phyloP scores from a whole-genome alignment of 2,329 filamentous ascomycete genomes.

The Thelonectria discophora region DNA sequence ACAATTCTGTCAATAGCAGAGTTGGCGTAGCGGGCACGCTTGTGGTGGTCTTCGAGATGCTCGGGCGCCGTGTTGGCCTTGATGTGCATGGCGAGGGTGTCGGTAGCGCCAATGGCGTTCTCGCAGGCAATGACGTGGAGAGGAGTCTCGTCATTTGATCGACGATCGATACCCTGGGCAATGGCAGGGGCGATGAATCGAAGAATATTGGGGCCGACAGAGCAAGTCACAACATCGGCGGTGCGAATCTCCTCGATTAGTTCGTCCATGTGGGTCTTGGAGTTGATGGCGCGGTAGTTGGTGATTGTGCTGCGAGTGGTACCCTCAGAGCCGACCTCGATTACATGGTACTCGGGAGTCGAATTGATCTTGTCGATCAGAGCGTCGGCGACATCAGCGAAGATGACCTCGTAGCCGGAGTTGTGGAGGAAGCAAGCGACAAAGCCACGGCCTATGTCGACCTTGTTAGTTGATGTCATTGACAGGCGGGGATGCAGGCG shows the following conservation, averaged over 20 bases:
- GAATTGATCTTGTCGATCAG: constrained; percentile 83
- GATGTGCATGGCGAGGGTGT: constrained; percentile 85
- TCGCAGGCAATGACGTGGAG: constrained; percentile 96
- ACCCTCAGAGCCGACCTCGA: constrained; percentile 87
- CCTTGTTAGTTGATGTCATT: constrained; percentile 23
- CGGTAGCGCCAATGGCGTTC: constrained; percentile 95
- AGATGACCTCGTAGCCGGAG: constrained; percentile 94
- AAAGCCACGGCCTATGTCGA: constrained; percentile 72
- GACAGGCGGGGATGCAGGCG: constrained; percentile 6
- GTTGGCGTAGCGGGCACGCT: constrained; percentile 91
- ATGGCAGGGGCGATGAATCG: constrained; percentile 97
- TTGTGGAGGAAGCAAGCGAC: constrained; percentile 93
- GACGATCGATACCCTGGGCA: constrained; percentile 88
- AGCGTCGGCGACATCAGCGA: constrained; percentile 89
- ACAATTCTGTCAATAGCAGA: constrained; percentile 99
- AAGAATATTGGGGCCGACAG: constrained; percentile 94
- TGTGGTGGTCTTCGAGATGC: constrained; percentile 72
- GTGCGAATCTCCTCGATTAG: constrained; percentile 86
- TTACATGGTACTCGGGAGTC: constrained; percentile 84
- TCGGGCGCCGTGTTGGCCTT: constrained; percentile 76
- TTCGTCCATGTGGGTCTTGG: constrained; percentile 81
- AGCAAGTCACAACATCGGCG: constrained; percentile 93
- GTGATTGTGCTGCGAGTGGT: constrained; percentile 84
- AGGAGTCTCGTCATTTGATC: constrained; percentile 70
- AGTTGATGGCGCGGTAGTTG: constrained; percentile 98